Evolutionary conservation across 2,329 filamentous ascomycete species (phyloP), one percentile per base, ranked within the genome.

Genomic region (Colletotrichum melonis): DNA sequence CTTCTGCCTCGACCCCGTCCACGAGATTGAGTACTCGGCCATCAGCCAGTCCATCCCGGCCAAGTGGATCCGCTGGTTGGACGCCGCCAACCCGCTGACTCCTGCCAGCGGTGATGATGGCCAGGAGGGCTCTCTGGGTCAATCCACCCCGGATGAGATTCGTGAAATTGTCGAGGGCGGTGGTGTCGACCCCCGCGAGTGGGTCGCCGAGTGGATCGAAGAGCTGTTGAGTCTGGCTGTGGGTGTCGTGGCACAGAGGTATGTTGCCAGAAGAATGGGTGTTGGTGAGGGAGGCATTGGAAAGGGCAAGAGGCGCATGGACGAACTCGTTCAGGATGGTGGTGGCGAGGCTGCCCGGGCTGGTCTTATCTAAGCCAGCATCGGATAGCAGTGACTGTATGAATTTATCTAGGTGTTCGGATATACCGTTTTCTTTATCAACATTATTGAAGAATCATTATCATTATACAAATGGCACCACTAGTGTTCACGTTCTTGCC

Each of bases 141-240:
- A 78, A 24, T 76, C 79, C 16, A 83, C 95, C 42, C 96, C 97
- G 0, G 93, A 94, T 32, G 95, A 95, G 79, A 98, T 99, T 78
- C 88, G 90, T 26, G 94, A 96, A 76, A 97, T 98, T 75, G 91
- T 99, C 54, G 90, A 91, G 78, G 84, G 85, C 57, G 91, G 91
- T 9, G 91, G 90, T 59, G 94, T 98, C 2, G 97, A 99, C 80
- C 97, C 97, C 0, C 89, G 97, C 71, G 97, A 99, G 82, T 99
- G 97, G 97, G 94, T 98, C 49, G 93, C 95, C 3, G 97, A 98
- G 83, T 99, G 97, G 97, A 89, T 99, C 59, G 96, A 98, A 84
- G 96, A 98, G 84, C 86, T 92, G 0, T 87, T 99, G 38, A 91
- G 88, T 54, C 86, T 98, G 62, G 90, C 92, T 4, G 90, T 97